These are phyloP conservation scores for Pythium periplocum DNA, from an alignment of 352 stramenopile genomes.

Conservation along the genomic window DNA sequence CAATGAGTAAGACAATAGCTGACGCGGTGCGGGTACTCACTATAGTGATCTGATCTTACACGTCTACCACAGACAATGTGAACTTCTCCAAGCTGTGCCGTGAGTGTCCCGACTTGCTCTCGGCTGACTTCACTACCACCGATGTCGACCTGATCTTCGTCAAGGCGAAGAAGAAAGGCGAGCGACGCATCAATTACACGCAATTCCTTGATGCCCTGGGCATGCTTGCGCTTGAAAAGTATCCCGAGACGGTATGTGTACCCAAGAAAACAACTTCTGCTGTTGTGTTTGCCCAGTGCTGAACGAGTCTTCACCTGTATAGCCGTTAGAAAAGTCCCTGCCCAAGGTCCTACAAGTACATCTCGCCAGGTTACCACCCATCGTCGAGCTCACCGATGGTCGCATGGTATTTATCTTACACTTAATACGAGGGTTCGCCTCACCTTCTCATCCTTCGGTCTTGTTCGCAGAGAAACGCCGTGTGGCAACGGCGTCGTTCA, in stretches of 20 bases:
- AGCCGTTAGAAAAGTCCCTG: conserved; percentile 56
- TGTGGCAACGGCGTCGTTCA: too few species aligned
- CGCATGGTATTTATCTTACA: conserved; percentile 26
- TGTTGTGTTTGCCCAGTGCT: too few species aligned
- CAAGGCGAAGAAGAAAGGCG: conserved; percentile 82
- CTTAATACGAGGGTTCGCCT: too few species aligned
- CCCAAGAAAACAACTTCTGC: too few species aligned
- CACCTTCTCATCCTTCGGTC: too few species aligned
- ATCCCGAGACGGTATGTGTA: conserved; percentile 51
- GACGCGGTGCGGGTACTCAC: not conserved
- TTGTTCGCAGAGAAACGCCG: too few species aligned
- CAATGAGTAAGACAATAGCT: conserved; percentile 35
- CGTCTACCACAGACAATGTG: conserved; percentile 43
- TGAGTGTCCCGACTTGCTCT: conserved; percentile 62
- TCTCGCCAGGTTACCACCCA: conserved; percentile 53
- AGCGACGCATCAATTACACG: conserved; percentile 78
- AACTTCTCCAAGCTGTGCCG: conserved; percentile 87
- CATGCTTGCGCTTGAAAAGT: conserved; percentile 83
- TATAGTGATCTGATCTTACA: not conserved
- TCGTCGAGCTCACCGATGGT: conserved; percentile 59
- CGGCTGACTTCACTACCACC: conserved; percentile 48
- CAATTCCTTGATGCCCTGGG: conserved; percentile 81
- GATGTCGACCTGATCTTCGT: conserved; percentile 88
- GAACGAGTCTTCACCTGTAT: not conserved
- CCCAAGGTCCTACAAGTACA: conserved; percentile 61